A percentile compares a stretch with the other conserved stretches of the same genome.
Conservation (phyloP, 2,329 filamentous ascomycete species). For the Uncinocarpus reesii region DNA sequence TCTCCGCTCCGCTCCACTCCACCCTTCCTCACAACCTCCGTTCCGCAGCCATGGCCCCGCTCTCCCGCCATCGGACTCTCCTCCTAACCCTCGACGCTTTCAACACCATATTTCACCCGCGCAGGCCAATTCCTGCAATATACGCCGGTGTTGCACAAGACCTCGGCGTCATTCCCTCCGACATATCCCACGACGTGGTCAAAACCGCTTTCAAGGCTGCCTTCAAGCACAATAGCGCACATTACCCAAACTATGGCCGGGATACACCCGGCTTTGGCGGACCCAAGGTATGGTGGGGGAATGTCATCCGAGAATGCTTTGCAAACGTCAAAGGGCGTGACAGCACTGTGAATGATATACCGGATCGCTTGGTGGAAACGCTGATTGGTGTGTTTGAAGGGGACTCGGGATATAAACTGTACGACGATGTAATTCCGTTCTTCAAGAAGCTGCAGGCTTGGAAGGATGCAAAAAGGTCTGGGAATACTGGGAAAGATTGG, state of each 20-base stretch:
- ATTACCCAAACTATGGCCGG: conserved; percentile 38
- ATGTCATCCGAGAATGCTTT: conserved; percentile 34
- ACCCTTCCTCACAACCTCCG: not conserved
- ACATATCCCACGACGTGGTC: conserved; percentile 22
- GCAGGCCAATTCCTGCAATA: conserved; percentile 30
- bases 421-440: conserved; percentile 32
- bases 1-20: conserved; percentile 3
- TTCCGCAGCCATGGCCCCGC: not conserved
- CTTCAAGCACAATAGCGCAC: conserved; percentile 28
- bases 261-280: conserved; percentile 28
- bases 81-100: conserved; percentile 40
- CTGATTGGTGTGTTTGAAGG: conserved; percentile 35
- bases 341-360: conserved; percentile 20
- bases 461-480: conserved; percentile 16
- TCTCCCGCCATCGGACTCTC: conserved; percentile 17
- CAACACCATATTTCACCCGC: conserved; percentile 37
- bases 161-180: conserved; percentile 25
- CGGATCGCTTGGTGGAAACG: conserved; percentile 26
- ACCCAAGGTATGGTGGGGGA: conserved; percentile 37
- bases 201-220: conserved; percentile 23
- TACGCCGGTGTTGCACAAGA: conserved; percentile 32
- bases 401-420: conserved; percentile 32
- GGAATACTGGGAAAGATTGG: conserved; percentile 14
- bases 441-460: conserved; percentile 25
- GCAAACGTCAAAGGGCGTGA: conserved; percentile 6